A percentile compares a stretch with the other conserved stretches of the same genome.
Conservation (phyloP, 768 basidiomycete species). For the Boletus vinaceobasis region DNA sequence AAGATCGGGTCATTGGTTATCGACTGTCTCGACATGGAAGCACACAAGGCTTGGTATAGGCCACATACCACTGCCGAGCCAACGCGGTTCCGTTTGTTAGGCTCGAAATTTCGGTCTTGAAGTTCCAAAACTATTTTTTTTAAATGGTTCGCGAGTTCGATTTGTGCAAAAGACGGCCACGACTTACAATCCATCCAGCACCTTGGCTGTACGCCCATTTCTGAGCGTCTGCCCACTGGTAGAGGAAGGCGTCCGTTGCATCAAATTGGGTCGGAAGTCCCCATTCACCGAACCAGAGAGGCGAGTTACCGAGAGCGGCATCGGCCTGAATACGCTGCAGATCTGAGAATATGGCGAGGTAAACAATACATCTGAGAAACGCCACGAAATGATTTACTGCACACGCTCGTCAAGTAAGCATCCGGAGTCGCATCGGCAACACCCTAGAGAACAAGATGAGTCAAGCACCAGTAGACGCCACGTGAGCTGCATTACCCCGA, state of each 20-base stretch:
- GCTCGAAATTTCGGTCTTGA: conserved; percentile 61
- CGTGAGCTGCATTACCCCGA: conserved; percentile 44
- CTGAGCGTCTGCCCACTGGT: conserved; percentile 73
- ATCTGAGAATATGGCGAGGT: conserved; percentile 39
- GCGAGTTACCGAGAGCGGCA: conserved; percentile 41
- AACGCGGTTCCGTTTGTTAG: conserved; percentile 42
- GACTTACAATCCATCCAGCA: conserved; percentile 65
- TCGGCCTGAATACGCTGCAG: conserved; percentile 52
- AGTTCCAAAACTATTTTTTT: conserved; percentile 74
- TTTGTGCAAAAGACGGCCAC: background rate
- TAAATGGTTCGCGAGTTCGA: background rate
- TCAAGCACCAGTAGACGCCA: background rate
- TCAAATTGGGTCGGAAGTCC: conserved; percentile 60
- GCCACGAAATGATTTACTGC: conserved; percentile 49
- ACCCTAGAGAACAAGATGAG: conserved; percentile 41
- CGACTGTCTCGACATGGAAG: background rate
- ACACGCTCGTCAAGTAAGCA: conserved; percentile 65
- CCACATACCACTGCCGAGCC: conserved; percentile 62
- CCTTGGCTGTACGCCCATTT: conserved; percentile 59
- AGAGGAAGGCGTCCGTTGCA: conserved; percentile 60
- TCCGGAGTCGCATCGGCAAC: conserved; percentile 62
- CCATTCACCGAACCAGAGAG: conserved; percentile 61
- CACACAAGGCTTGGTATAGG: background rate
- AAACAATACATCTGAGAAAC: background rate
- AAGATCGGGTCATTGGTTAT: background rate